These are phyloP conservation scores for Cenchrus purpureus DNA, from an alignment of 176 grass and related monocot species.

Conservation along the genomic window DNA sequence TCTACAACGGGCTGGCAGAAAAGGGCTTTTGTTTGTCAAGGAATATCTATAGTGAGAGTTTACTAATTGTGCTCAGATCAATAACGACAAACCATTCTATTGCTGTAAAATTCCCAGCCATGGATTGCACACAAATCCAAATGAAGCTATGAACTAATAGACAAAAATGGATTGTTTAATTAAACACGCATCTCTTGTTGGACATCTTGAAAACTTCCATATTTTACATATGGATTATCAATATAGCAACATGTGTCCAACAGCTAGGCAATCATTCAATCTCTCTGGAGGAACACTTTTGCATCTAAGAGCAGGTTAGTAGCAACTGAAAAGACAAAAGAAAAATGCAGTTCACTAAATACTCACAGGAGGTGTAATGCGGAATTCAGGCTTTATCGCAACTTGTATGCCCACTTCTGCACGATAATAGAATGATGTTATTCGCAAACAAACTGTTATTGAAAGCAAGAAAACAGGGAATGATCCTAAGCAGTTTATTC, in stretches of 20 bases:
- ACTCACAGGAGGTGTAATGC: constrained; percentile 85
- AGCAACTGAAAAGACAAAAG: neutral
- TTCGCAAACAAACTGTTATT: neutral
- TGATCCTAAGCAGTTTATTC: neutral
- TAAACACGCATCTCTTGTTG: neutral
- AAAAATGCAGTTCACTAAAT: constrained; percentile 11
- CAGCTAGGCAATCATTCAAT: neutral
- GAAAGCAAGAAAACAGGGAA: neutral
- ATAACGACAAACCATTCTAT: neutral
- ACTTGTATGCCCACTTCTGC: constrained; percentile 77
- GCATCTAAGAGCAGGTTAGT: constrained; percentile 9
- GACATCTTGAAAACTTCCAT: neutral
- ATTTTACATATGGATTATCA: neutral
- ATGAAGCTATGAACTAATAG: neutral
- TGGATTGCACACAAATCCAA: neutral
- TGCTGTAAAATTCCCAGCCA: neutral
- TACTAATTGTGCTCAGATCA: neutral
- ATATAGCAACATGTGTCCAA: neutral
- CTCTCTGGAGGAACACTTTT: constrained; percentile 2
- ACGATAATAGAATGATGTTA: constrained; percentile 29
- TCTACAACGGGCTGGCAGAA: neutral
- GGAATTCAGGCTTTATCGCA: constrained; percentile 84
- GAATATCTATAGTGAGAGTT: neutral
- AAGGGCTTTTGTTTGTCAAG: neutral
- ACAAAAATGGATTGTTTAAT: neutral